phyloP scores from a whole-genome alignment of 23 red algal species.

The Agarophyton chilense region DNA sequence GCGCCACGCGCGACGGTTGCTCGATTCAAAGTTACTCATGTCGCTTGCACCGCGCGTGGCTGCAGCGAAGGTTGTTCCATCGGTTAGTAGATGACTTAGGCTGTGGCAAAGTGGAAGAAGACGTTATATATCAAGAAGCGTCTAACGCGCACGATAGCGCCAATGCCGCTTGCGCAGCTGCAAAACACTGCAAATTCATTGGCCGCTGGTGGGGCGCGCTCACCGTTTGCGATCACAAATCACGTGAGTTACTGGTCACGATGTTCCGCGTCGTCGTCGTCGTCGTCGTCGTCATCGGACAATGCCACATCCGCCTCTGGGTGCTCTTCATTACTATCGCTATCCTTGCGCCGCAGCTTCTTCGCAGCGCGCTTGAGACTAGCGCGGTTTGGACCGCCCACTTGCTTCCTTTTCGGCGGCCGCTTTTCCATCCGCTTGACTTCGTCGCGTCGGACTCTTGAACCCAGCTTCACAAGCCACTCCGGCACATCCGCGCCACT shows the following conservation, averaged over 20 bases:
- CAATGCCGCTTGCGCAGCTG: background rate
- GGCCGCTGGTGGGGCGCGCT: background rate
- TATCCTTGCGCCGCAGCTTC: background rate
- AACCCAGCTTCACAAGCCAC: conserved; percentile 54
- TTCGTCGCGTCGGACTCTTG: conserved; percentile 25
- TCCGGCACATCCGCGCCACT: conserved; percentile 78
- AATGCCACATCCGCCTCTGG: background rate
- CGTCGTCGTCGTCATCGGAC: too few species aligned
- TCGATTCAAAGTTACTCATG: too few species aligned
- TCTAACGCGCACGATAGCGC: background rate
- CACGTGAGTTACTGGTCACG: too few species aligned
- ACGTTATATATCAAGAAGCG: background rate
- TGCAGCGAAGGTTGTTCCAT: too few species aligned
- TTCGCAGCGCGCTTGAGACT: background rate
- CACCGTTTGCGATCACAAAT: background rate
- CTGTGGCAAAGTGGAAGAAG: too few species aligned
- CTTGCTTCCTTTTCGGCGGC: conserved; percentile 15
- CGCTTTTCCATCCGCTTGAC: conserved; percentile 32
- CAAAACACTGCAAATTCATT: background rate
- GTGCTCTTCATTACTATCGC: background rate
- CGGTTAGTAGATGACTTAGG: too few species aligned
- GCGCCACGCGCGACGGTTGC: background rate
- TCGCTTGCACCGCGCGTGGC: too few species aligned
- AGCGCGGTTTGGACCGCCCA: conserved; percentile 49
- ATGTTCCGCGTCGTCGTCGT: too few species aligned